phyloP scores from a whole-genome alignment of 2,329 filamentous ascomycete species.

The Grosmannia clavigera region DNA sequence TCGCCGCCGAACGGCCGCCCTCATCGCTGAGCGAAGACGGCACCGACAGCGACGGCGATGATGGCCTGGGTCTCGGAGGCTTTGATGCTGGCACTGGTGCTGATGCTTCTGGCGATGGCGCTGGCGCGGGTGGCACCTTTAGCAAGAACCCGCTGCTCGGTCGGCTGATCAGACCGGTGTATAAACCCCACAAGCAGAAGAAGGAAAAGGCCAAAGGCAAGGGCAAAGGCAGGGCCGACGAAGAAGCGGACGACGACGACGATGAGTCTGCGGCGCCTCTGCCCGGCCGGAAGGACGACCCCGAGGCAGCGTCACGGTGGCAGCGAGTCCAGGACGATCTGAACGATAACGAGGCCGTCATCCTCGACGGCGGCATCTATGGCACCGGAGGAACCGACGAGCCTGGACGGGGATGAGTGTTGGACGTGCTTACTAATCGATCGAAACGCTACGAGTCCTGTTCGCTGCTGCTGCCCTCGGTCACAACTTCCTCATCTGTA shows the following conservation, averaged over 20 bases:
- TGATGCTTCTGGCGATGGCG: constrained; percentile 21
- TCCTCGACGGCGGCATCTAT: constrained; percentile 43
- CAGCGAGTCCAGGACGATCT: constrained; percentile 48
- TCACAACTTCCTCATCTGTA: too few relatives aligned
- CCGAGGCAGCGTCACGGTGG: constrained; percentile 31
- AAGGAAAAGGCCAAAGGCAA: constrained; percentile 23
- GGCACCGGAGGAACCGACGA: constrained; percentile 12
- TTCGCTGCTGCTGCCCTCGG: too few relatives aligned
- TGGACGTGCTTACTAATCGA: background rate
- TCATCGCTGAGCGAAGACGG: constrained; percentile 28
- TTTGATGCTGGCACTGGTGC: constrained; percentile 19
- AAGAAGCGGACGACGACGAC: background rate
- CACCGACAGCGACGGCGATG: constrained; percentile 12
- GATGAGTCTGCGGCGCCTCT: constrained; percentile 9
- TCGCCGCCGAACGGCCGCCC: constrained; percentile 44
- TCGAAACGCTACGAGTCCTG: background rate
- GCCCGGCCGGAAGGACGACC: constrained; percentile 28
- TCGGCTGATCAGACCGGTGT: constrained; percentile 54
- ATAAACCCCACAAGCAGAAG: constrained; percentile 21
- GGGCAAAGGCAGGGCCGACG: background rate
- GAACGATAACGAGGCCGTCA: constrained; percentile 45
- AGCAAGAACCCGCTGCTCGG: constrained; percentile 54
- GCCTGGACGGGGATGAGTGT: background rate
- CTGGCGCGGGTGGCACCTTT: constrained; percentile 41
- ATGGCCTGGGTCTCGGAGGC: constrained; percentile 6